Evolutionary conservation across 139 green algal species (phyloP).

Genomic region (Chlamydomonas applanata): DNA sequence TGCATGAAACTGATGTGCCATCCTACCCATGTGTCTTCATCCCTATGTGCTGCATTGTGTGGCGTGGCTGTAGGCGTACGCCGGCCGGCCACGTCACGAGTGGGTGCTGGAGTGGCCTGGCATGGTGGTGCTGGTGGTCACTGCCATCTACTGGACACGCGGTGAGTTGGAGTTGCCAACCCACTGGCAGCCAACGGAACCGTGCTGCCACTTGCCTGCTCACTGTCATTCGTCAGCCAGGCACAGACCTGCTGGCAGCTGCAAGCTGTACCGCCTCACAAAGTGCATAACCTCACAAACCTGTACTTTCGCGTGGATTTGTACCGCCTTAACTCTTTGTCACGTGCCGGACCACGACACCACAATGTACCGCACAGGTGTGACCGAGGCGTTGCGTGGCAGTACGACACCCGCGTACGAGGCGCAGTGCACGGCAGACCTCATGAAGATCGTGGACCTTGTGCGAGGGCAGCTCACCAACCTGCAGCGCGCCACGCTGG

Average conservation of each 20-base stretch:
- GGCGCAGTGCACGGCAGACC: constrained; percentile 43
- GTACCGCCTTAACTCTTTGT: no score
- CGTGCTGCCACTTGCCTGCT: no score
- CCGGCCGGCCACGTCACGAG: constrained; percentile 34
- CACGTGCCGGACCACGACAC: no score
- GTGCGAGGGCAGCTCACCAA: constrained; percentile 72
- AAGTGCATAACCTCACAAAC: no score
- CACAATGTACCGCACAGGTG: constrained; percentile 6
- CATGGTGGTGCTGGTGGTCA: constrained; percentile 72
- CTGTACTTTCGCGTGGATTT: no score
- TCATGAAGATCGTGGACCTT: constrained; percentile 47
- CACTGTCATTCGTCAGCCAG: no score
- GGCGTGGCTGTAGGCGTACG: constrained; percentile 39
- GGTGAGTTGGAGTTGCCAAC: constrained; percentile 15
- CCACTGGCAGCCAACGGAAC: no score
- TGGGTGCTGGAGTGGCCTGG: constrained; percentile 82
- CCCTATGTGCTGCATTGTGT: no score
- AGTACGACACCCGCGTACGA: constrained; percentile 26
- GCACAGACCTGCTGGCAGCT: no score
- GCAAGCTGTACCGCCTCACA: no score
- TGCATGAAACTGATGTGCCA: no score
- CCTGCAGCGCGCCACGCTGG: constrained; percentile 70
- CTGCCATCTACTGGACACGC: constrained; percentile 71
- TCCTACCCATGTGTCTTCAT: no score
- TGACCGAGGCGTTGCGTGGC: constrained; percentile 17